Base-by-base conservation (phyloP, 2,329 filamentous ascomycete species). In the Fusarium papillatum region DNA sequence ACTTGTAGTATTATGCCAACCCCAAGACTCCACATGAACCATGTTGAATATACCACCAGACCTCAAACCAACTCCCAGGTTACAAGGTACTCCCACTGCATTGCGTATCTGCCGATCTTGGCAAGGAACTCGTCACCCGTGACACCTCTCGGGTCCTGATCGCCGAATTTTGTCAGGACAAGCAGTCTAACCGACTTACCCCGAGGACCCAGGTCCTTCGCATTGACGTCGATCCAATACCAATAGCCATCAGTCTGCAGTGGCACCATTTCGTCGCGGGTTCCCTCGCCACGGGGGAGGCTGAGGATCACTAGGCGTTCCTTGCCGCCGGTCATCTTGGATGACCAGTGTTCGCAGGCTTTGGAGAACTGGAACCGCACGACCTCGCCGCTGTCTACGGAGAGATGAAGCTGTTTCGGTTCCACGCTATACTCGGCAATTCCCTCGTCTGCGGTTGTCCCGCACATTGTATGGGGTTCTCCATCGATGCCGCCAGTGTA, bases 301-400 rank as follows among this genome's bases (percentile, higher is more conserved):
- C 89, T 88, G 22, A 98, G 85, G 67, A 97, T 85, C 79, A 96
- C 91, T 55, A 95, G 85, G 69, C 92, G 94, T 55, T 91, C 89
- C 71, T 89, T 90, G 1, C 93, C 93, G 66, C 93, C 94, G 74
- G 94, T 89, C 72, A 88, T 89, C 75, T 93, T 89, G n/a, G 93
- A 87, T 53, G 92, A 92, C 95, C 95, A 98, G 82, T 98, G 96
- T 79, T 92, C 90, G 82, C 96, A 98, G 14, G 93, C 80, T 70
- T 94, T 93, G 65, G 90, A 90, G 81, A 98, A 96, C 79, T 95
- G 93, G 84, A 98, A 98, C 19, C 95, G 91, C 34, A 97, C 86
- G 1, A 88, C 84, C 48, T 89, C 84, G 39, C 84, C 78, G 77
- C 91, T 89, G 74, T 90, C 80, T 5, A 95, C 89, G 2, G 88